Base-by-base conservation (phyloP, 495 filamentous ascomycete genomes). In the Aspergillus funiculosus region DNA sequence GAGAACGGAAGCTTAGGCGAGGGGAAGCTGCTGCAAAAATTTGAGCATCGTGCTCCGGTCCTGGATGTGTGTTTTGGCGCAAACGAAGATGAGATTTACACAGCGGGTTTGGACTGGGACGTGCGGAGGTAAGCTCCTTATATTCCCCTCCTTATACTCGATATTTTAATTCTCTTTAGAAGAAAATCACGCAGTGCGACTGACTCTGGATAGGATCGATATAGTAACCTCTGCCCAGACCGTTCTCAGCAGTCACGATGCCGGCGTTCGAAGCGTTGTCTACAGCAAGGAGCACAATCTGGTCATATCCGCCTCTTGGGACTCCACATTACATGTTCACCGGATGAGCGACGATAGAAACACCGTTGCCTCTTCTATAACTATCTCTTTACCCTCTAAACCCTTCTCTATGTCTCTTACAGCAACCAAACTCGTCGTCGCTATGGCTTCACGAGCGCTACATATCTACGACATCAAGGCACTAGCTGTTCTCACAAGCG, bases 281-380 rank as follows among this genome's bases (percentile, higher is more conserved):
- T 96, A 88, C 71, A 85, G 79, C 66, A 68, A 75, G 26, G 72
- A 85, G 56, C 81, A 90, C 59, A 82, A 78, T 22, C 61, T 90
- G 54, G 75, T 98, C 51, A 74, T 97, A 60, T 92, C 89, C 45
- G 86, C 82, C 46, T 94, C 89, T 15, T 98, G 92, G 92, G 92
- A 97, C 71, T 77, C 72, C 35, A 94, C 87, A 27, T 74, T 97
- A 21, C 88, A 95, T 67, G 72, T 95, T 46, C 87, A 94, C 71
- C 72, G 79, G 52, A 72, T 80, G 35, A 66, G 62, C 25, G 66
- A 69, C 20, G 46, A 38, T 13, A 22, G 24, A n/a, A 29, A 3
- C 46, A 70, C 73, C 22, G 63, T 63, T 41, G 56, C 64, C 8
- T 59, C 68, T 26, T 76, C 75, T 5, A 71, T 81, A 35, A 76